phyloP scores from a whole-genome alignment of 139 green algal species.

The Desmodesmus armatus region DNA sequence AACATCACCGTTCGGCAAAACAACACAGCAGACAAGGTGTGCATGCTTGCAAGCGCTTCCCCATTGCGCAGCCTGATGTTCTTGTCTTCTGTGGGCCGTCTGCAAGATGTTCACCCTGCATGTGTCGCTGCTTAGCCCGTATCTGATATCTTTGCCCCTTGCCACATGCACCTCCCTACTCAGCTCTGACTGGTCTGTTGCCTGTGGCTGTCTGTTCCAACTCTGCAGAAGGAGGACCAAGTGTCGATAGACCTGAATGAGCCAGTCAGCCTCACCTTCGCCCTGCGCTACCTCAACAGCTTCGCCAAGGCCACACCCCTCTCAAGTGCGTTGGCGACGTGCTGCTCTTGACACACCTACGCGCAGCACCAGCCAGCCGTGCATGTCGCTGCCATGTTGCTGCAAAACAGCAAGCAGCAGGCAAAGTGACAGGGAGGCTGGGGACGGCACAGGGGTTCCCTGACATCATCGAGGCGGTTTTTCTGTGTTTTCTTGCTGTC shows the following conservation, averaged over 20 bases:
- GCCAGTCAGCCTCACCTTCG: constrained; percentile 96
- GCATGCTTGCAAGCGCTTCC: no score
- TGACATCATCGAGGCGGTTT: no score
- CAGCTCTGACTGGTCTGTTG: no score
- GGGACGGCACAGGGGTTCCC: no score
- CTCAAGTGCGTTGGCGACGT: no score
- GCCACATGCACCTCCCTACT: no score
- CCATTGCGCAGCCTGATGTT: background rate
- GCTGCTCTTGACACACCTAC: no score
- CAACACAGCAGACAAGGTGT: constrained; percentile 70
- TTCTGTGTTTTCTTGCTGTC: no score
- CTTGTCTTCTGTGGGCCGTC: background rate
- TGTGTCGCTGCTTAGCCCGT: no score
- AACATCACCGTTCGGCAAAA: constrained; percentile 93
- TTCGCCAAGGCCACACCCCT: constrained; percentile 92
- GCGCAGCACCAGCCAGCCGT: background rate
- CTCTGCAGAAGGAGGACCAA: constrained; percentile 81
- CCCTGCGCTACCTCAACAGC: constrained; percentile 97
- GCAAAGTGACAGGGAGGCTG: no score
- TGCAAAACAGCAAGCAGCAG: background rate
- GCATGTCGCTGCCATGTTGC: background rate
- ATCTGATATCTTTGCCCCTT: no score
- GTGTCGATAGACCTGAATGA: constrained; percentile 94
- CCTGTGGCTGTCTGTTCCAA: no score
- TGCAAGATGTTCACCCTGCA: background rate